Percentiles rank a stretch among this genome's conserved stretches.
These are phyloP conservation scores for Nicotiana obtusifolia DNA, from an alignment of 257 asterid genomes.

Conservation along the genomic window DNA sequence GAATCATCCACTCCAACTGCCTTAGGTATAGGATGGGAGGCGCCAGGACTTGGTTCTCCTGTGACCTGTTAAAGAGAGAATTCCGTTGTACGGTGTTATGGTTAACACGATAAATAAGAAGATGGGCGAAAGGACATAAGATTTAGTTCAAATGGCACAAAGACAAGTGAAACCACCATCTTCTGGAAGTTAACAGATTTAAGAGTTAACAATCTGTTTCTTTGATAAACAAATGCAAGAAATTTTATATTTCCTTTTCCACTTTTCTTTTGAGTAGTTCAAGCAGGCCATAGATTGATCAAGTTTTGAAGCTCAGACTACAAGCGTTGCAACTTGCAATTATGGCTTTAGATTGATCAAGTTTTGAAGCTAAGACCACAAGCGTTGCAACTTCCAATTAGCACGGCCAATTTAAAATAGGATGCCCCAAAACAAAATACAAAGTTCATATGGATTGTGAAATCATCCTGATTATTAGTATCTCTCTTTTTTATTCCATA, in stretches of 20 bases:
- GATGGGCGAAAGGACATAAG: not conserved
- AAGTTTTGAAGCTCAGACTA: not conserved
- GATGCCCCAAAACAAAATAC: not conserved
- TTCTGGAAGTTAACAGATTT: not conserved
- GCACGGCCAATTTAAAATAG: not conserved
- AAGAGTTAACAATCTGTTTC: not conserved
- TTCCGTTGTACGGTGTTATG: not conserved
- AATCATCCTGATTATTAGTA: not conserved
- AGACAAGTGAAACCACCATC: not conserved
- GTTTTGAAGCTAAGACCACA: not conserved
- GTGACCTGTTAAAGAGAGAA: conserved; percentile 34
- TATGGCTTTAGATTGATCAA: not conserved
- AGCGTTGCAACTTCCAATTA: not conserved
- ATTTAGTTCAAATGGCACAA: not conserved
- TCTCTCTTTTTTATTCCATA: not conserved
- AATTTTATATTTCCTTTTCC: not conserved
- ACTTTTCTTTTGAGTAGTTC: not conserved
- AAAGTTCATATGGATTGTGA: not conserved
- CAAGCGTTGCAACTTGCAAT: not conserved
- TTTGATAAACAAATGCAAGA: not conserved
- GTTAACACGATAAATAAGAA: not conserved
- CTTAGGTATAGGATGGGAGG: conserved; percentile 32
- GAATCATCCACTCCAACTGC: conserved; percentile 30
- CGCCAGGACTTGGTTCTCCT: conserved; percentile 26
- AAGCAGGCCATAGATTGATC: not conserved